Evolutionary conservation across 2,329 filamentous ascomycete genomes (phyloP), one percentile per base, ranked within the genome.

Genomic region (Nigrograna mackinnonii): DNA sequence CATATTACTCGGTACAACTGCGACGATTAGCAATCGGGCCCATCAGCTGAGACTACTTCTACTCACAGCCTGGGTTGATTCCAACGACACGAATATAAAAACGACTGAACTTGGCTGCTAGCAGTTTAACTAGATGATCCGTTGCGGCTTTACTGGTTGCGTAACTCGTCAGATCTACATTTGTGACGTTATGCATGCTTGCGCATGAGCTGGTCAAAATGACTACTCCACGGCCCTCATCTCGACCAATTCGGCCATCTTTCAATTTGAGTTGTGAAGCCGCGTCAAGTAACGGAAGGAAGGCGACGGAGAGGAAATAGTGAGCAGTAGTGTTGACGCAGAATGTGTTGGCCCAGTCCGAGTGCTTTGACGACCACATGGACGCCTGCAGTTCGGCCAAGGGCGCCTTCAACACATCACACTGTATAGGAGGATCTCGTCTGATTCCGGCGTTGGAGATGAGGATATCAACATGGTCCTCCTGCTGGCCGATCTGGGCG

Each of bases 101-200:
- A 38, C 64, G 59, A 17, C 58, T 60, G 44, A 76, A 79, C 50
- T 79, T 79, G 5, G 68, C 66, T 5, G 77, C 76, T 41, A 80
- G 47, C 40, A 79, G 54, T 37, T 54, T 66, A 2, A 79, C 76
- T 12, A 79, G 52, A 62, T 79, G 76, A 55, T 79, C 76, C 1
- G 75, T 78, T 0, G 74, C 76, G 1, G 76, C 76, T 49, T 79
- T 79, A 47, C 73, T 79, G 0, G 71, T 56, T 0, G 75, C 75
- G 46, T 79, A 79, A 49, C 72, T 76, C 4, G 74, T 78, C 53
- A 79, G 58, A 46, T 79, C 76, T 3, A 79, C 66, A 48, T 79
- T 79, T 1, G 76, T 79, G 1, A 56, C 71, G 54, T 78, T 78
- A 44, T 78, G 76, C 69, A 78, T 73, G 52, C 74, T 77, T 2